Conservation (phyloP, 129 eudicot genomes). For the Calendula officinalis region DNA sequence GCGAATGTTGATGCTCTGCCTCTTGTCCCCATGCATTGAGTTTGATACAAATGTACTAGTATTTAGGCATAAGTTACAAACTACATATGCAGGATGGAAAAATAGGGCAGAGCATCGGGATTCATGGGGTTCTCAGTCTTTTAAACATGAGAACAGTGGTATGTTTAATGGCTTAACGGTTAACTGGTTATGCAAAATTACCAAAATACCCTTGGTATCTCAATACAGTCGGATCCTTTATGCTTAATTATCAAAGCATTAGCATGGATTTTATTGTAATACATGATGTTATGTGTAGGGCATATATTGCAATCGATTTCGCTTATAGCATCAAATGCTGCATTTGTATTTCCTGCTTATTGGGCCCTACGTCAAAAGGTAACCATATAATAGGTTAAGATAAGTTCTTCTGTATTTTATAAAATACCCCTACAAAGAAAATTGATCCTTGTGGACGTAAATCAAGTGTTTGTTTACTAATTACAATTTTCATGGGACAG, state of each 20-base stretch:
- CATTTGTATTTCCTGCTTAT: slow-evolving; percentile 82
- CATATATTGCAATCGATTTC: slow-evolving; percentile 71
- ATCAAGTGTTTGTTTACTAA: not conserved
- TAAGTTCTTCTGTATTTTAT: not conserved
- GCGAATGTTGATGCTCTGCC: slow-evolving; percentile 22
- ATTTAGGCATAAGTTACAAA: slow-evolving; percentile 16
- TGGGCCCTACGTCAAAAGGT: slow-evolving; percentile 91
- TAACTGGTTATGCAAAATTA: not conserved
- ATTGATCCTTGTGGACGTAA: not conserved
- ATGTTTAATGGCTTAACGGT: slow-evolving; percentile 14
- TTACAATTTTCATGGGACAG: not conserved
- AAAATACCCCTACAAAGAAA: not conserved
- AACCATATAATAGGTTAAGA: not conserved
- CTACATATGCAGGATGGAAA: slow-evolving; percentile 24
- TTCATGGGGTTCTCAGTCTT: slow-evolving; percentile 24
- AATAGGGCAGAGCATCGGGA: slow-evolving; percentile 10
- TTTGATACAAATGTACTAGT: not conserved
- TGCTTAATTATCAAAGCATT: slow-evolving; percentile 5
- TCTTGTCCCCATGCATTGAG: slow-evolving; percentile 12
- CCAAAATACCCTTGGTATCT: slow-evolving; percentile 16
- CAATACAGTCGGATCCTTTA: not conserved
- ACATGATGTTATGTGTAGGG: slow-evolving; percentile 37
- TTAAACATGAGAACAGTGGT: slow-evolving; percentile 15
- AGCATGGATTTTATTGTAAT: not conserved
- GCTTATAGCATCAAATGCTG: slow-evolving; percentile 87